Base-by-base conservation (phyloP, 768 basidiomycete species). In the Cystobasidium tubakii region DNA sequence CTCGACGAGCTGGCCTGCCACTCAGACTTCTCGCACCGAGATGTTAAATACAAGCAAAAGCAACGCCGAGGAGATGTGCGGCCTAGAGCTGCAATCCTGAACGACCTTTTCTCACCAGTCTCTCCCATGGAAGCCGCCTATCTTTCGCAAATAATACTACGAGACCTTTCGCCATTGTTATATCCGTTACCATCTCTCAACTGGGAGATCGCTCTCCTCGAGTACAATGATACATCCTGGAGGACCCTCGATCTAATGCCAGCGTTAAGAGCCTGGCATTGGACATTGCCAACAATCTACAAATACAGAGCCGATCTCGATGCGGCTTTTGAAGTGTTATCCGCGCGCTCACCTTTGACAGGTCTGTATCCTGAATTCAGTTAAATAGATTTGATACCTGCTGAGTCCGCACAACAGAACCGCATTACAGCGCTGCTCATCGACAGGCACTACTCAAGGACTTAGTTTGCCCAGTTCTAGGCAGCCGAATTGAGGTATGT, bases 141-240 rank as follows among this genome's bases (percentile, higher is more conserved):
- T 75, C 82, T 94, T 62, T 89, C 89, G 0, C 93, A 97, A 78
- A 88, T 95, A 75, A 89, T 97, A 73, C 85, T 95, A 42, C 90
- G 89, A 75, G 93, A 97, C 80, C 82, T 97, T 0, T 85, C 88
- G 33, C 91, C 92, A 9, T 80, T 94, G 0, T 80, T 93, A 0
- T 90, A 90, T 76, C 88, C 90, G 1, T 82, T 88, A 0, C 84
- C 85, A 17, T 83, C 80, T 6, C 82, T 36, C 0, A 82, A 81
- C 25, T 84, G 85, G 79, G 84, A 85, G 77, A 83, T 25, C 29
- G 85, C 85, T 46, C 80, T 91, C 55, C 82, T 83, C 62, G 78
- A 84, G 69, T 87, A 85, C 82, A 87, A 90, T 77, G 82, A 84
- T 62, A 82, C 83, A 25, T 84, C 89, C 17, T 83, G 88, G 74